Conservation (phyloP, 2,329 filamentous ascomycete genomes). For the Aureobasidium pullulans region DNA sequence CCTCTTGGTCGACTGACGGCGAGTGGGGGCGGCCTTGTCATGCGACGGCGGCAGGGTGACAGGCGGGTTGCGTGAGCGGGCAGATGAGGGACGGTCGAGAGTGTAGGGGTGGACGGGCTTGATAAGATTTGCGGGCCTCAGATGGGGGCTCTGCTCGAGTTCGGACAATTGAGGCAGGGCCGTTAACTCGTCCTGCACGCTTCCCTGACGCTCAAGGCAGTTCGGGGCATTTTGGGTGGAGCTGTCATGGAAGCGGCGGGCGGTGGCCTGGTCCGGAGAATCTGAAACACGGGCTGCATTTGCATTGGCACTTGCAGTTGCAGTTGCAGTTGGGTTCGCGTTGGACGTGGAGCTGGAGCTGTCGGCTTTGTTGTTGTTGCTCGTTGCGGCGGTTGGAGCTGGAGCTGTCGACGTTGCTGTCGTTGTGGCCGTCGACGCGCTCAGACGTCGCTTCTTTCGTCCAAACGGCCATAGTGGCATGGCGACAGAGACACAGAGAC, state of each 20-base stretch:
- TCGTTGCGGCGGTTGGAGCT: not conserved
- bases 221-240: not conserved
- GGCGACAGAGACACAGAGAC: slow-evolving; percentile 49
- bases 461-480: slow-evolving; percentile 62
- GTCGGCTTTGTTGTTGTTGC: not conserved
- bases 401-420: not conserved
- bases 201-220: slow-evolving; percentile 19
- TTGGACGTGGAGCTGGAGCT: not conserved
- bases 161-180: slow-evolving; percentile 35
- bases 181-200: slow-evolving; percentile 35
- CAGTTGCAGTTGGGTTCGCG: not conserved
- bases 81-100: slow-evolving; percentile 22
- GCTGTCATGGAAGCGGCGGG: not conserved
- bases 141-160: slow-evolving; percentile 41
- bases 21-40: slow-evolving; percentile 46
- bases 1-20: slow-evolving; percentile 66
- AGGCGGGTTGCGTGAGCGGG: not conserved
- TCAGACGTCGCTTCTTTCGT: slow-evolving; percentile 57
- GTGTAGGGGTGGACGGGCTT: slow-evolving; percentile 37
- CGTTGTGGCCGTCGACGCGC: slow-evolving; percentile 12
- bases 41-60: not conserved
- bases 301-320: not conserved
- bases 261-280: not conserved
- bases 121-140: slow-evolving; percentile 35
- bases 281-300: slow-evolving; percentile 4